Evolutionary conservation across 192 early-diverging fungal genomes (phyloP).

Genomic region (Coemansia sp.): DNA sequence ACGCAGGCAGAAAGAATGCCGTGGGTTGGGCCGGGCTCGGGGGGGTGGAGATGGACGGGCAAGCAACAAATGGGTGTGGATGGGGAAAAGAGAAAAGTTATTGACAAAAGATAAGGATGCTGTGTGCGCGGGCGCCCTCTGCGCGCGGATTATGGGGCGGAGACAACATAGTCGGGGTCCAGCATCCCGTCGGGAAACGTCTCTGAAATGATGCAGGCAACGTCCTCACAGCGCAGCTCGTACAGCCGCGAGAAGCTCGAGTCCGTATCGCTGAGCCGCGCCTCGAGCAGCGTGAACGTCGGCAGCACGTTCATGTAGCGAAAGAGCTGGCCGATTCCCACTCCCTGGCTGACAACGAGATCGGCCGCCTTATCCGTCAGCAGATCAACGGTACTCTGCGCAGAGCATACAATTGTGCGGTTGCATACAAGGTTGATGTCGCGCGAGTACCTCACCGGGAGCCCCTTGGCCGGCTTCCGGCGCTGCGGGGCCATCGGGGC

Average conservation of each 20-base stretch:
- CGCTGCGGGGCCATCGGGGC: slow-evolving; percentile 15
- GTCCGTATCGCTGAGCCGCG: slow-evolving; percentile 41
- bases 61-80: no score
- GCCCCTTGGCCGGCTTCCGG: not conserved
- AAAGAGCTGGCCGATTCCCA: slow-evolving; percentile 51
- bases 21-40: no score
- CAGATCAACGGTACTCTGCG: slow-evolving; percentile 40
- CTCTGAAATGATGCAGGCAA: slow-evolving; percentile 39
- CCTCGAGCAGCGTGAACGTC: slow-evolving; percentile 35
- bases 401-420: slow-evolving; percentile 33
- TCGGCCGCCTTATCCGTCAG: slow-evolving; percentile 33
- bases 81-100: no score
- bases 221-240: slow-evolving; percentile 39
- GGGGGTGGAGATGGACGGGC: no score
- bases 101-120: no score
- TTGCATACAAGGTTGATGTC: slow-evolving; percentile 48
- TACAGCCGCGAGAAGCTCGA: slow-evolving; percentile 39
- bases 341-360: slow-evolving; percentile 41
- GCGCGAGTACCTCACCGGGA: slow-evolving; percentile 40
- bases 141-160: slow-evolving; percentile 8
- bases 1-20: no score
- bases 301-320: slow-evolving; percentile 48
- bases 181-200: slow-evolving; percentile 46
- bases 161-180: slow-evolving; percentile 26
- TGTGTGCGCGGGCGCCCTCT: not conserved